Evolutionary conservation across 2,329 filamentous ascomycete genomes (phyloP).

Genomic region (Pezizomycotina sp.): DNA sequence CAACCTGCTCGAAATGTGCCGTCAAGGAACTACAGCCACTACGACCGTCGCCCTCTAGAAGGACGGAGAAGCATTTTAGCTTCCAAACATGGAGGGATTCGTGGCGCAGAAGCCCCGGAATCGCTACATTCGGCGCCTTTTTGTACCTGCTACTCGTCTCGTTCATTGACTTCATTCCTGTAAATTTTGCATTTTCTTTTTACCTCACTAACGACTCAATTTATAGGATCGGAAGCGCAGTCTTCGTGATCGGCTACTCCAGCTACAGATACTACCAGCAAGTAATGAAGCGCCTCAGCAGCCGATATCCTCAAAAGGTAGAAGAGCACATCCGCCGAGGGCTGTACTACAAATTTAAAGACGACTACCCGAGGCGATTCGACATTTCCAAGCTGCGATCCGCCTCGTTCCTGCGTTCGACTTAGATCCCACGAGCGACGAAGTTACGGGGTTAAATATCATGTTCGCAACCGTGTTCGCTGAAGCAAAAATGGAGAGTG

Average conservation of each 20-base stretch:
- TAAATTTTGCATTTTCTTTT: no score
- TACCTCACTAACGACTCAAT: neutral
- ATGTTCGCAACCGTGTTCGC: slow-evolving; percentile 67
- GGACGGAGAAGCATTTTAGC: no score
- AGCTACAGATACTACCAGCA: neutral
- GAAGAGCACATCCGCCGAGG: slow-evolving; percentile 67
- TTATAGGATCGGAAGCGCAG: neutral
- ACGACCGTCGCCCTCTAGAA: no score
- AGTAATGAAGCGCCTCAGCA: slow-evolving; percentile 29
- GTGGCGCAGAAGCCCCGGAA: no score
- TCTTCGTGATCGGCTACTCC: neutral
- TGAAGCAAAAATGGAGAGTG: slow-evolving; percentile 50
- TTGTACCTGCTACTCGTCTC: no score
- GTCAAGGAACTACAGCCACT: no score
- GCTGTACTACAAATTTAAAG: slow-evolving; percentile 65
- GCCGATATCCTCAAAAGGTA: slow-evolving; percentile 50
- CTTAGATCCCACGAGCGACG: slow-evolving; percentile 79
- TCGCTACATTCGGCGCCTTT: no score
- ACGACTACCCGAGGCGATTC: slow-evolving; percentile 59
- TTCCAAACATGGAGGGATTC: no score
- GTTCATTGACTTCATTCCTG: no score
- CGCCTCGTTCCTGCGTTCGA: slow-evolving; percentile 53
- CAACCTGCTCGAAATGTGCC: no score
- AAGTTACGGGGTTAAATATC: slow-evolving; percentile 77
- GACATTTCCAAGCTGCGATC: slow-evolving; percentile 68